These are phyloP conservation scores for Sphaerobolus stellatus DNA, from an alignment of 1,284 basidiomycete species.

Conservation along the genomic window DNA sequence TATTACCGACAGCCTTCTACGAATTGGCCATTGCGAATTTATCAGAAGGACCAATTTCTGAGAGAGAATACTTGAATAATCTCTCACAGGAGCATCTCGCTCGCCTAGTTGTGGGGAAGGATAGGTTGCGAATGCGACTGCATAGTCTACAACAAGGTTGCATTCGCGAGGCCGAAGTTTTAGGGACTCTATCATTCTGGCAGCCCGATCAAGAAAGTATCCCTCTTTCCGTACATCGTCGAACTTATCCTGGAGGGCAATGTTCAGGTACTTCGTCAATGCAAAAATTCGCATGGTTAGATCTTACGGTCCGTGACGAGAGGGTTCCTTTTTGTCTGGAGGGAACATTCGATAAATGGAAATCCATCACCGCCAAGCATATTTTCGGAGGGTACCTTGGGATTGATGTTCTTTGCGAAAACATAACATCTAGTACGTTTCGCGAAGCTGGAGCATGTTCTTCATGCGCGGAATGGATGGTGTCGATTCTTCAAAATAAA, in stretches of 20 bases:
- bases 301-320: neutral
- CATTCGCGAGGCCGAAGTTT: neutral
- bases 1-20: constrained; percentile 6
- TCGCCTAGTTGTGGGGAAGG: neutral
- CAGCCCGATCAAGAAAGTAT: no score
- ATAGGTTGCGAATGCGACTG: neutral
- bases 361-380: neutral
- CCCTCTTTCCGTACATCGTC: no score
- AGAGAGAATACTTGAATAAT: no score
- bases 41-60: neutral
- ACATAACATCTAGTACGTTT: neutral
- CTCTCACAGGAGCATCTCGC: no score
- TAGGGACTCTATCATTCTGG: neutral
- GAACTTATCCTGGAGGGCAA: no score
- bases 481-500: neutral
- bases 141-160: neutral
- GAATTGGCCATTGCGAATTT: neutral
- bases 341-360: neutral
- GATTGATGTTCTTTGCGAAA: neutral
- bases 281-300: neutral
- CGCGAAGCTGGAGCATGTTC: neutral
- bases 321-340: neutral
- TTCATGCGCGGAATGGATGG: neutral
- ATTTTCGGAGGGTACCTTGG: neutral
- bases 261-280: neutral